phyloP scores from a whole-genome alignment of 768 basidiomycete species.

The Hericium erinaceus region DNA sequence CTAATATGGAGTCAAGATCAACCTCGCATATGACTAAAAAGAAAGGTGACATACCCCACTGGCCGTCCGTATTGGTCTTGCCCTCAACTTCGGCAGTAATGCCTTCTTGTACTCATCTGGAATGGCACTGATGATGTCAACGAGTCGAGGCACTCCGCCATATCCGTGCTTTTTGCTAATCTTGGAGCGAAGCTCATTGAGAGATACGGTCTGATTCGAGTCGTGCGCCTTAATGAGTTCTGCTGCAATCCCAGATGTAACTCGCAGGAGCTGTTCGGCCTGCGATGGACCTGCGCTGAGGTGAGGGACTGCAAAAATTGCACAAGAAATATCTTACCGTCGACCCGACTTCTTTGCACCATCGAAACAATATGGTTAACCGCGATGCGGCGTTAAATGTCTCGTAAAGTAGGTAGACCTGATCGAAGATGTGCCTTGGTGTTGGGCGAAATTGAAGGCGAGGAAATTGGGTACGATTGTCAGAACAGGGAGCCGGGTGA shows the following conservation, averaged over 20 bases:
- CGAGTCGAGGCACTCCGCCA: conserved; percentile 83
- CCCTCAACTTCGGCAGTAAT: conserved; percentile 79
- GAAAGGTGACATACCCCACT: conserved; percentile 65
- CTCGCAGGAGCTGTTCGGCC: conserved; percentile 81
- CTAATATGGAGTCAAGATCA: conserved; percentile 27
- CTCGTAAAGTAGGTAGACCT: too few species aligned
- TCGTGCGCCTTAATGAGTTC: conserved; percentile 88
- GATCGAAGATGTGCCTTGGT: too few species aligned
- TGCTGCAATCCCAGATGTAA: conserved; percentile 90
- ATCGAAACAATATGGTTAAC: conserved; percentile 11
- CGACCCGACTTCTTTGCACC: conserved; percentile 33
- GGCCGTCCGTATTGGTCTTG: conserved; percentile 92
- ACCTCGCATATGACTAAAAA: neutral
- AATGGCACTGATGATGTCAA: conserved; percentile 97
- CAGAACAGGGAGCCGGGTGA: too few species aligned
- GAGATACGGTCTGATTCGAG: conserved; percentile 63
- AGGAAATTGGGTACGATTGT: too few species aligned
- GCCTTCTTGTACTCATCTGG: conserved; percentile 96
- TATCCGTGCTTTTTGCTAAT: conserved; percentile 87
- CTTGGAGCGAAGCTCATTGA: conserved; percentile 80
- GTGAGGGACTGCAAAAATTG: neutral
- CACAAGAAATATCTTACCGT: conserved; percentile 20
- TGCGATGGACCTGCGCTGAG: conserved; percentile 59
- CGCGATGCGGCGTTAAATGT: neutral
- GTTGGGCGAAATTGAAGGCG: too few species aligned